These are phyloP conservation scores for Diplotaxis tenuifolia DNA, from an alignment of 345 rosid species.

Conservation along the genomic window DNA sequence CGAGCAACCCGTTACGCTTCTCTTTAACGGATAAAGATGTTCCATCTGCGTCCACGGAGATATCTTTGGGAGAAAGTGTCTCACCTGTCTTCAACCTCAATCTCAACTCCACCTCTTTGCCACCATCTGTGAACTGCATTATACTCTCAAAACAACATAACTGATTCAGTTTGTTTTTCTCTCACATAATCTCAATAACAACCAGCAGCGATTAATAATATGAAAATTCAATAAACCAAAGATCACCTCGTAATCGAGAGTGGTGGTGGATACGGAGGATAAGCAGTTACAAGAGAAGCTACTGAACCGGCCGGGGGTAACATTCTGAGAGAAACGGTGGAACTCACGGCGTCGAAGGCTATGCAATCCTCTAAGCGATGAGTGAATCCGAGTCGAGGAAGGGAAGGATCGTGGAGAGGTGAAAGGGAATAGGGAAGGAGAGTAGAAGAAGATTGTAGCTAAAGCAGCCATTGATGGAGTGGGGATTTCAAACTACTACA, in stretches of 20 bases:
- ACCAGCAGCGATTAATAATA: neutral
- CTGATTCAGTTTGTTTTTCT: no score
- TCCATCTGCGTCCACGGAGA: conserved; percentile 77
- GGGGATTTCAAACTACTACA: conserved; percentile 7
- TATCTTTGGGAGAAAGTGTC: conserved; percentile 50
- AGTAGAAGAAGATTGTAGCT: conserved; percentile 36
- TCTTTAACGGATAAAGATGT: conserved; percentile 54
- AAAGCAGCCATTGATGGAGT: conserved; percentile 34
- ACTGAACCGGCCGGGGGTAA: conserved; percentile 22
- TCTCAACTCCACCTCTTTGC: conserved; percentile 77
- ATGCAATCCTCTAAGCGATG: conserved; percentile 25
- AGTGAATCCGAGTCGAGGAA: conserved; percentile 13
- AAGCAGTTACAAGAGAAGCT: conserved; percentile 47
- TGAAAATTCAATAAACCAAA: neutral
- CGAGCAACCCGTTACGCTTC: conserved; percentile 44
- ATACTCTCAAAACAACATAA: neutral
- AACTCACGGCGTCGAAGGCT: conserved; percentile 21
- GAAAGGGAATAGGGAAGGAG: conserved; percentile 21
- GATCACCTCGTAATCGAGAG: conserved; percentile 54
- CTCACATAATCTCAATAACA: no score
- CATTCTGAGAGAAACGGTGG: conserved; percentile 21
- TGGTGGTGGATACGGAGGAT: conserved; percentile 46
- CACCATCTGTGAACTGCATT: conserved; percentile 73
- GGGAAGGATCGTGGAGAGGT: conserved; percentile 5
- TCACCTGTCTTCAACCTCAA: conserved; percentile 49